A percentile compares a stretch with the other conserved stretches of the same genome.
phyloP scores from a whole-genome alignment of 2,329 filamentous ascomycete species.

The Aspergillus ustus region DNA sequence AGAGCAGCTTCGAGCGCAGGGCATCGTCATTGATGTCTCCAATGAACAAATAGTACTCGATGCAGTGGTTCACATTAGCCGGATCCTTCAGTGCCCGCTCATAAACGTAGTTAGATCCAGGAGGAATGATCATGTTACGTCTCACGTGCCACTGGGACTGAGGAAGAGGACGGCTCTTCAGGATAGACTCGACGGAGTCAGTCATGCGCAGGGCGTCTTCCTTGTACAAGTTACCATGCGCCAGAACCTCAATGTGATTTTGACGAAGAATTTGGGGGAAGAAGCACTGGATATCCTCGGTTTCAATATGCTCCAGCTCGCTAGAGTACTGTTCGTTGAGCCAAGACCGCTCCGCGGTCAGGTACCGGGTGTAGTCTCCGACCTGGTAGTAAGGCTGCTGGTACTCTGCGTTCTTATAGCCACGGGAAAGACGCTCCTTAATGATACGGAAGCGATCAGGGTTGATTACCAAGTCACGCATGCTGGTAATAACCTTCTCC shows the following conservation, averaged over 20 bases:
- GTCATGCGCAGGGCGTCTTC: constrained; percentile 88
- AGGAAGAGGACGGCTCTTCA: constrained; percentile 76
- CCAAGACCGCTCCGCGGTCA: constrained; percentile 76
- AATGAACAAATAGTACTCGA: constrained; percentile 76
- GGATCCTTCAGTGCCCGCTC: constrained; percentile 80
- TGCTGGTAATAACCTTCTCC: constrained; percentile 82
- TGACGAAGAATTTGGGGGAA: constrained; percentile 80
- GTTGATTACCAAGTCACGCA: constrained; percentile 81
- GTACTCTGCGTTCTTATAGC: constrained; percentile 84
- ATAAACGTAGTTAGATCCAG: constrained; percentile 83
- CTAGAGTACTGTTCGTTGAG: constrained; percentile 78
- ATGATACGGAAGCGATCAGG: constrained; percentile 90
- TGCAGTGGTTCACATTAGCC: constrained; percentile 85
- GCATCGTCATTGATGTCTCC: constrained; percentile 71
- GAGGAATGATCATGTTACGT: constrained; percentile 76
- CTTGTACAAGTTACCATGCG: constrained; percentile 91
- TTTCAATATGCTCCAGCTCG: constrained; percentile 75
- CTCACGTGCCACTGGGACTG: constrained; percentile 78
- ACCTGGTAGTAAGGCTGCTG: constrained; percentile 90
- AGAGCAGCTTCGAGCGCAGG: constrained; percentile 74
- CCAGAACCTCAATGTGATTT: constrained; percentile 83
- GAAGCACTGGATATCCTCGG: constrained; percentile 75
- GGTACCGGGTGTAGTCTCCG: constrained; percentile 78
- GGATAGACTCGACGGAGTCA: constrained; percentile 75
- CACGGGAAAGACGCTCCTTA: constrained; percentile 79